Evolutionary conservation across 2,329 filamentous ascomycete genomes (phyloP), one percentile per base, ranked within the genome.

Genomic region (Nothophoma quercina): DNA sequence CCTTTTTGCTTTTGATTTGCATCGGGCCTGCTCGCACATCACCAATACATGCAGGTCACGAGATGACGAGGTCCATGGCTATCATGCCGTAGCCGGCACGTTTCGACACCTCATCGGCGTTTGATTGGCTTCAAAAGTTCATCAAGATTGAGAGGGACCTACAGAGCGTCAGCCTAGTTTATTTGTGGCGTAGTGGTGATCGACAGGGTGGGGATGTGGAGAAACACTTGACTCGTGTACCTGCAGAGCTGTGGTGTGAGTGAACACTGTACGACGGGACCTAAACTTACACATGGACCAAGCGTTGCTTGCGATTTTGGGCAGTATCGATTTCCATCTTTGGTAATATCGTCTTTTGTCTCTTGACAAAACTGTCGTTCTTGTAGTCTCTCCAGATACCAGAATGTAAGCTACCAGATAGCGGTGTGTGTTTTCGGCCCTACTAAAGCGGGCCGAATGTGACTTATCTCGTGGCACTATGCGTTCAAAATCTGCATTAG

Each of bases 381-480:
- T 12, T 6, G 3, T 29, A 7, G 13, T 22, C 4, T 16, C 21
- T 15, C 15, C 13, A 7, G 21, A 26, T 19, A 2, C 7, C 1
- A 3, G 39, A 12, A 7, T 28, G 4, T 18, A 15, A 10, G n/a
- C 12, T 16, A 13, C 32, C 9, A 39, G 32, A 38, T 48, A 44
- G 50, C 50, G 50, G 50, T 48, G 43, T 53, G 23, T 18, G 21
- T 4, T 25, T 48, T 53, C 50, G 50, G 50, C 32, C 50, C 50
- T 36, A 48, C 15, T 53, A 44, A 43, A 53, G 50, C 50, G 50
- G 50, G 43, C 50, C 50, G 43, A 53, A 18, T 53, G 21, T 39
- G 38, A 43, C 38, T 39, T 38, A 29, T 43, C 32, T 33, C 28
- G 18, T 43, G 33, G 38, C 38, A 33, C 28, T 47, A 34, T 40